A percentile compares a stretch with the other conserved stretches of the same genome.
Conservation (phyloP, 805 yeast species). For the Yamadazyma takamatsuzukensis region DNA sequence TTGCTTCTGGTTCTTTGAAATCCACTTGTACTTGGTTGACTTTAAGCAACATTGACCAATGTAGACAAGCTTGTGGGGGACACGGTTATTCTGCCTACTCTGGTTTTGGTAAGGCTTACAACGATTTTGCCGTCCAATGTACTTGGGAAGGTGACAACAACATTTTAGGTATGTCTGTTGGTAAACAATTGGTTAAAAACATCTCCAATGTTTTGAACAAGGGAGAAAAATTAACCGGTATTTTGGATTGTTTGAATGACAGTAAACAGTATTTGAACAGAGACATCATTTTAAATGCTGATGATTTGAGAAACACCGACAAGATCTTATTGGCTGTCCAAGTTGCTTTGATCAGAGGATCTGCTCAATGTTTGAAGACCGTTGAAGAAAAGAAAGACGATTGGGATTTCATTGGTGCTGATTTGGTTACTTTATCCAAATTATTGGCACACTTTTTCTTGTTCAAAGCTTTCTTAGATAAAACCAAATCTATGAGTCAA, state of each 20-base stretch:
- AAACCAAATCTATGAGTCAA: constrained; percentile 19
- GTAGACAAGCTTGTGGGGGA: constrained; percentile 47
- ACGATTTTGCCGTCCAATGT: constrained; percentile 46
- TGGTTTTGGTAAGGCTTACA: constrained; percentile 43
- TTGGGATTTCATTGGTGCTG: constrained; percentile 38
- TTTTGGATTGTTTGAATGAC: constrained; percentile 32
- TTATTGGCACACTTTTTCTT: constrained; percentile 42
- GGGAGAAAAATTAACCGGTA: constrained; percentile 30
- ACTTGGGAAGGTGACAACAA: constrained; percentile 51
- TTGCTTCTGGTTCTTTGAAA: constrained; percentile 44
- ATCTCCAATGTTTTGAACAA: constrained; percentile 24
- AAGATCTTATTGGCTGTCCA: constrained; percentile 37
- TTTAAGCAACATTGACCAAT: constrained; percentile 37
- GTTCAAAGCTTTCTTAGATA: constrained; percentile 28
- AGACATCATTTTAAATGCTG: constrained; percentile 26
- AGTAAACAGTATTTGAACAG: constrained; percentile 18
- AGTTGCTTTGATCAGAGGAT: constrained; percentile 34
- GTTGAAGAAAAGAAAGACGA: constrained; percentile 21
- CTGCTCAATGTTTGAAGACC: constrained; percentile 24
- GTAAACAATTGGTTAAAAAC: constrained; percentile 36
- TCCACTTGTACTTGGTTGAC: constrained; percentile 44
- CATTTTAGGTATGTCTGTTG: constrained; percentile 41
- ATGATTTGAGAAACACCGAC: constrained; percentile 25
- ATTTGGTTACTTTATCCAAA: constrained; percentile 38
- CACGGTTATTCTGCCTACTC: constrained; percentile 44